Base-by-base conservation (phyloP, 2,329 filamentous ascomycete species). In the Phaeosphaeriaceae sp. region DNA sequence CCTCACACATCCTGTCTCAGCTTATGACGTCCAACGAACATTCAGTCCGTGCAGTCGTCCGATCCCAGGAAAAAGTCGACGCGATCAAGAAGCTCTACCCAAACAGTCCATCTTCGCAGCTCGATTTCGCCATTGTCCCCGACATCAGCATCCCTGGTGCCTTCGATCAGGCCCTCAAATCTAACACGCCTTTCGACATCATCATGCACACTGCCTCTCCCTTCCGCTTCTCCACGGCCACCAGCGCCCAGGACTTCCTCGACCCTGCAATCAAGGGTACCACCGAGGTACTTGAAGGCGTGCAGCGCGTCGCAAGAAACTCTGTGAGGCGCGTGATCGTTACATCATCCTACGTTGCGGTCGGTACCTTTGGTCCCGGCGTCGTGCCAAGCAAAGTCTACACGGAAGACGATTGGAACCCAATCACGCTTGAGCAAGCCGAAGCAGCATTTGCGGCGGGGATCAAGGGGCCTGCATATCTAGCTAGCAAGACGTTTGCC, bases 61-160 rank as follows among this genome's bases (percentile, higher is more conserved):
- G 44, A 19, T 59, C 56, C 7, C 41, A 48, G 9, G 46, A 41
- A 11, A 55, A 55, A 25, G 25, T 52, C 19, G 24, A 59, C 17
- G 48, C 19, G 25, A 46, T 59, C 15, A 49, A 53, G 21, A 22
- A 31, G 11, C 25, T 6, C 25, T 31, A 5, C 25, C 6, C 47
- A 21, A 46, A 6, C 15, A 24, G 11, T 1, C n/a, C 7, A 11
- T 6, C 44, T 46, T 24, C n/a, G 15, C 44, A 85, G 68, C 82
- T 89, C 17, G 84, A 84, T 53, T 89, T 87, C 71, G 82, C 74
- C 45, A 83, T 93, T 54, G 89, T 94, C n/a, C 81, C 86, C 51
- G 89, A 94, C 63, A 86, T 94, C 60, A 87, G 88, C 0, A 68
- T 85, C 57, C 82, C 86, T n/a, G n/a, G 84, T 15, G 89, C 89